phyloP scores from a whole-genome alignment of 106 monocot species.

The Platanthera zijinensis region DNA sequence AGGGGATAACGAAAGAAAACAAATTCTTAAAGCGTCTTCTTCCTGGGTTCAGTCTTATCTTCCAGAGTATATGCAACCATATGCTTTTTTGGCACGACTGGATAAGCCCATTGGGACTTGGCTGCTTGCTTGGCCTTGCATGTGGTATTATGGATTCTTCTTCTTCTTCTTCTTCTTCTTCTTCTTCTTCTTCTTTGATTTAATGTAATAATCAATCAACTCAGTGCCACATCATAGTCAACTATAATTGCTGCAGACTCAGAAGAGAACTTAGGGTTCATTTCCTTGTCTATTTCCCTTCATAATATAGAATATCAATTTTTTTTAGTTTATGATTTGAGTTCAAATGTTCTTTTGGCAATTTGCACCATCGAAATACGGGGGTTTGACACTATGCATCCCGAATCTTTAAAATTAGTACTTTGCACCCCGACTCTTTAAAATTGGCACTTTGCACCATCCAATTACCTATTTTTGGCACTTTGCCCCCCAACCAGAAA shows the following conservation, averaged over 20 bases:
- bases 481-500: no score
- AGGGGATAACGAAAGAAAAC: neutral
- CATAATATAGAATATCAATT: no score
- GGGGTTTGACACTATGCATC: no score
- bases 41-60: slow-evolving; percentile 42
- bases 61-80: slow-evolving; percentile 29
- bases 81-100: slow-evolving; percentile 47
- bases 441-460: no score
- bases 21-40: neutral
- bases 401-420: no score
- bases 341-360: no score
- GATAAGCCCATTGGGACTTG: slow-evolving; percentile 77
- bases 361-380: no score
- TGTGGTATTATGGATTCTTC: slow-evolving; percentile 31
- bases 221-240: neutral
- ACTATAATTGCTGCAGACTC: neutral
- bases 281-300: no score
- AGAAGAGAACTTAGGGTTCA: neutral
- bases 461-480: no score
- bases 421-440: no score
- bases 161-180: neutral
- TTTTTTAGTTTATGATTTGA: no score
- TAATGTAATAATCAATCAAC: neutral
- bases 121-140: slow-evolving; percentile 72
- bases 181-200: neutral